phyloP scores from a whole-genome alignment of 2,329 filamentous ascomycete genomes.

The Penicillium sp. region DNA sequence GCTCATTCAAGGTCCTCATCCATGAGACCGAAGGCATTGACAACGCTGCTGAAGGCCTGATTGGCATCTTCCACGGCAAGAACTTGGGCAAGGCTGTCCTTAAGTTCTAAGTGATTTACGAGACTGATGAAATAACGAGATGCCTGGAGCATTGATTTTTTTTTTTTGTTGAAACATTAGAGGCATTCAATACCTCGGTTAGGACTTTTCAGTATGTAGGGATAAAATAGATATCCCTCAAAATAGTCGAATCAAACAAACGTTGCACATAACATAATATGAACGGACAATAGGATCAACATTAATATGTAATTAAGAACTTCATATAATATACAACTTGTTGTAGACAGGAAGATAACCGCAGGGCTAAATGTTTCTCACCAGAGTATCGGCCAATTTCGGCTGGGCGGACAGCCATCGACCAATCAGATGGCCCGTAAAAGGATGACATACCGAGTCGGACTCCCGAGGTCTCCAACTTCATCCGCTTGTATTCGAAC shows the following conservation, averaged over 20 bases:
- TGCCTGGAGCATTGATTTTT: constrained; percentile 10
- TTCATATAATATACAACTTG: background rate
- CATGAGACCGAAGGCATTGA: constrained; percentile 74
- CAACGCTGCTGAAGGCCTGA: constrained; percentile 68
- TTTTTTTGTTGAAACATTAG: constrained; percentile 1
- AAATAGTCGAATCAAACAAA: constrained; percentile 1
- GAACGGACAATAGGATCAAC: background rate
- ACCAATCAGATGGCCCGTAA: constrained; percentile 40
- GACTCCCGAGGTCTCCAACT: constrained; percentile 42
- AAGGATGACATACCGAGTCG: constrained; percentile 42
- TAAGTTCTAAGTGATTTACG: constrained; percentile 56
- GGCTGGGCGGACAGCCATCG: constrained; percentile 36
- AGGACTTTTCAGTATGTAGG: constrained; percentile 4
- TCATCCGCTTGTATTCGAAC: constrained; percentile 28
- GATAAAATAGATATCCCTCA: background rate
- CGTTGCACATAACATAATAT: background rate
- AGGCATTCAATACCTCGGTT: constrained; percentile 18
- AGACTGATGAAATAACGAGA: constrained; percentile 17
- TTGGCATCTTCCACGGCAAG: constrained; percentile 72
- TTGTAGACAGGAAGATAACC: constrained; percentile 3
- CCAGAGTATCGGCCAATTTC: constrained; percentile 38
- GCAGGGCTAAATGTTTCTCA: constrained; percentile 22
- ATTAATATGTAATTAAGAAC: background rate
- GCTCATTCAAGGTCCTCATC: constrained; percentile 69
- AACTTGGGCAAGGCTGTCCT: constrained; percentile 86